Evolutionary conservation across 2,329 filamentous ascomycete genomes (phyloP).

Genomic region (Penicillium sp.): DNA sequence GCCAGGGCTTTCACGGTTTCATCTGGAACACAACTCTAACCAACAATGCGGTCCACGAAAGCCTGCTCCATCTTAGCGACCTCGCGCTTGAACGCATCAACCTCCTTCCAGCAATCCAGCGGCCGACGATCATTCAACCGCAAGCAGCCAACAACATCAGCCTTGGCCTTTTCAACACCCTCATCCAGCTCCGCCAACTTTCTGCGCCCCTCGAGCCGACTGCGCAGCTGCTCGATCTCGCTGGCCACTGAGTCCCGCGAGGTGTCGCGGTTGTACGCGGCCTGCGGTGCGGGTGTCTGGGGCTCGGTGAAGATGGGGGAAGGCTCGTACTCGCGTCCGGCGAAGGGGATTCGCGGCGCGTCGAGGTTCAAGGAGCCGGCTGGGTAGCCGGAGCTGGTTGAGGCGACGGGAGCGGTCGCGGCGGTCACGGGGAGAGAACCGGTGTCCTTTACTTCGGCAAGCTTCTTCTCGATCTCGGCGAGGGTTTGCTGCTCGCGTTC

Average conservation of each 20-base stretch:
- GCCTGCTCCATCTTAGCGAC: constrained; percentile 78
- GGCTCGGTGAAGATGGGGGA: constrained; percentile 13
- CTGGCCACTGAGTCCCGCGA: constrained; percentile 51
- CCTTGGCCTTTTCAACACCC: constrained; percentile 67
- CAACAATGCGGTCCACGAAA: constrained; percentile 76
- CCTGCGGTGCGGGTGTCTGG: constrained; percentile 15
- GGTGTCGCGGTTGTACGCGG: constrained; percentile 41
- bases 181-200: constrained; percentile 62
- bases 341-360: constrained; percentile 43
- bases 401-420: constrained; percentile 21
- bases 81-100: constrained; percentile 83
- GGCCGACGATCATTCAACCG: constrained; percentile 78
- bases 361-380: constrained; percentile 37
- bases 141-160: constrained; percentile 74
- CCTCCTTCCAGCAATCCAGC: constrained; percentile 91
- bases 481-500: constrained; percentile 66
- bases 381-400: constrained; percentile 21
- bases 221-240: constrained; percentile 55
- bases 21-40: constrained; percentile 24
- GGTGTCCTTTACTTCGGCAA: constrained; percentile 40
- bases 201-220: constrained; percentile 59
- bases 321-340: constrained; percentile 36
- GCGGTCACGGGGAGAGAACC: constrained; percentile 25
- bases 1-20: constrained; percentile 8
- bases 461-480: constrained; percentile 61